phyloP scores from a whole-genome alignment of 2,329 filamentous ascomycete genomes.

The Colletotrichum limetticola region DNA sequence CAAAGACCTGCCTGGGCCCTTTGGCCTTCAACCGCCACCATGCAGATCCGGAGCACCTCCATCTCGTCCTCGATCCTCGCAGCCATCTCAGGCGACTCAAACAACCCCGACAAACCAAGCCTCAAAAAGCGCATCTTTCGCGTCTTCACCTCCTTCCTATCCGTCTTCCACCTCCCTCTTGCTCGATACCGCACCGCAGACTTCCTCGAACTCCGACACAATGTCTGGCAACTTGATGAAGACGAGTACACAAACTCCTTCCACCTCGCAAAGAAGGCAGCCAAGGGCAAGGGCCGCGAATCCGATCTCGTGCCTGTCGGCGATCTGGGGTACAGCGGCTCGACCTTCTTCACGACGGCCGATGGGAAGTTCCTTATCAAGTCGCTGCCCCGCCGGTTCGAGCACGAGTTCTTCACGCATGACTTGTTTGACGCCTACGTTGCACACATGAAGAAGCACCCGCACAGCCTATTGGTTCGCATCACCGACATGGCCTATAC shows the following conservation, averaged over 20 bases:
- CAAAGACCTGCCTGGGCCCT: background rate
- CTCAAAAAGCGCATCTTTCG: constrained; percentile 13
- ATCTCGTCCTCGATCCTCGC: constrained; percentile 69
- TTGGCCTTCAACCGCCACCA: constrained; percentile 13
- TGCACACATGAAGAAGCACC: constrained; percentile 69
- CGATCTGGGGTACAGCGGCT: constrained; percentile 80
- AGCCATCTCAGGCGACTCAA: constrained; percentile 60
- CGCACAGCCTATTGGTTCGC: constrained; percentile 72
- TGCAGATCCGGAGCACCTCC: constrained; percentile 48
- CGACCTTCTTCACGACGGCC: constrained; percentile 77
- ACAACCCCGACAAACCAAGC: constrained; percentile 7
- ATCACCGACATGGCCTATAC: constrained; percentile 77
- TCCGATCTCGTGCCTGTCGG: constrained; percentile 65
- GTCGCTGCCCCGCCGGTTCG: constrained; percentile 75
- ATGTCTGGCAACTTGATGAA: constrained; percentile 48
- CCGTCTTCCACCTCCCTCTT: constrained; percentile 46
- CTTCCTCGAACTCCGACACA: constrained; percentile 42
- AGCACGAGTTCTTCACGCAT: constrained; percentile 75
- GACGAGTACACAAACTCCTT: constrained; percentile 53
- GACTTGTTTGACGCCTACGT: constrained; percentile 74
- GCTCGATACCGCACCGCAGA: constrained; percentile 42
- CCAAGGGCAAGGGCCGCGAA: constrained; percentile 46
- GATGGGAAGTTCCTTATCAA: constrained; percentile 78
- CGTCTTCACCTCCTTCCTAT: constrained; percentile 44
- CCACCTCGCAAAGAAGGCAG: constrained; percentile 35